A percentile compares a stretch with the other conserved stretches of the same genome.
phyloP scores from a whole-genome alignment of 306 rosid species.

The Mimosa bimucronata region DNA sequence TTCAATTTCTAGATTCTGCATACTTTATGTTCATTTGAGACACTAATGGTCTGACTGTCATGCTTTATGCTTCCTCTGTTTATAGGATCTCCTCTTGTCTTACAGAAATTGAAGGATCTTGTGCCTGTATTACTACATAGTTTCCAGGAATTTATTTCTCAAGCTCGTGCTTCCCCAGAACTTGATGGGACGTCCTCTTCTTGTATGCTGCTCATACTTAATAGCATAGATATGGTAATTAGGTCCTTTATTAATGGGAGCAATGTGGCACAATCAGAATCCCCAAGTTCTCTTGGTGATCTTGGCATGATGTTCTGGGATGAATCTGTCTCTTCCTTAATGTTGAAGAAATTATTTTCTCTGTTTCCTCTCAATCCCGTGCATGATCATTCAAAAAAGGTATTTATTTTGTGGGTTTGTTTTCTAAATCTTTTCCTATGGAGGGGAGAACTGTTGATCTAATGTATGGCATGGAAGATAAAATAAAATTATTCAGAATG shows the following conservation, averaged over 20 bases:
- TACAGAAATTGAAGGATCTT: conserved; percentile 63
- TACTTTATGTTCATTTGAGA: not conserved
- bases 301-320: conserved; percentile 47
- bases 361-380: conserved; percentile 65
- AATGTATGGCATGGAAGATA: conserved; percentile 11
- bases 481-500: conserved; percentile 23
- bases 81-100: conserved; percentile 58
- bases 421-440: conserved; percentile 20
- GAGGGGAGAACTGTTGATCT: conserved; percentile 25
- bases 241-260: conserved; percentile 56
- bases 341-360: conserved; percentile 66
- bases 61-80: conserved; percentile 40
- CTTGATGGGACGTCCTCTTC: conserved; percentile 68
- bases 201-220: conserved; percentile 68
- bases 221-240: conserved; percentile 65
- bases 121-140: conserved; percentile 66
- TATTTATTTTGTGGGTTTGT: conserved; percentile 26
- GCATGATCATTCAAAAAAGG: conserved; percentile 65
- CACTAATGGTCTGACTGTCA: conserved; percentile 34
- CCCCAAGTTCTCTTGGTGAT: conserved; percentile 44
- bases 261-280: conserved; percentile 44
- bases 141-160: conserved; percentile 72
- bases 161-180: conserved; percentile 43
- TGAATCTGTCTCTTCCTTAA: conserved; percentile 48
- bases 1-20: conserved; percentile 14